Conservation (phyloP, 1,284 basidiomycete species). For the Hypsizygus ulmarius region DNA sequence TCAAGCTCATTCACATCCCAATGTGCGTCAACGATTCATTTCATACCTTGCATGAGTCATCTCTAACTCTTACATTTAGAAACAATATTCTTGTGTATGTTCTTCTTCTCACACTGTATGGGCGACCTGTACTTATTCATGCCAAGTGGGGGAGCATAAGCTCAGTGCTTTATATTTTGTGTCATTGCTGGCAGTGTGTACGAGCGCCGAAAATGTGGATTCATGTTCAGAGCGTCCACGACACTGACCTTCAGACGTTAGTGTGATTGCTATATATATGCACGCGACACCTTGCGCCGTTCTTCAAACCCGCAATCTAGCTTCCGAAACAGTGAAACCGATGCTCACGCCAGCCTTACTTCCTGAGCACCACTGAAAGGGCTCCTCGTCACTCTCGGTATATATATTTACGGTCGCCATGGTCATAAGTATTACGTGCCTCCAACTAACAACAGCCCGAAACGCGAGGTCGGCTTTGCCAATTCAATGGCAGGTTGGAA, state of each 20-base stretch:
- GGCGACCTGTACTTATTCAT: constrained; percentile 15
- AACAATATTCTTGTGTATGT: constrained; percentile 95
- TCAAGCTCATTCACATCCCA: constrained; percentile 94
- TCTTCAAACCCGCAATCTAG: too few relatives aligned
- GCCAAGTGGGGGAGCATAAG: constrained; percentile 67
- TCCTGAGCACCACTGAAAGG: neutral
- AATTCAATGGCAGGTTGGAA: constrained; percentile 50
- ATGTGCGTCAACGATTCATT: constrained; percentile 62
- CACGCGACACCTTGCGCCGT: too few relatives aligned
- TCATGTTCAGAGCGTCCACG: neutral
- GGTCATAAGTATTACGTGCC: constrained; percentile 13
- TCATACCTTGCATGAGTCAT: constrained; percentile 1
- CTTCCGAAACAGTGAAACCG: too few relatives aligned
- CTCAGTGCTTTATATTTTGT: constrained; percentile 11
- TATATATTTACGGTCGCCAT: neutral
- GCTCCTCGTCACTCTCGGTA: neutral
- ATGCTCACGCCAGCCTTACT: too few relatives aligned
- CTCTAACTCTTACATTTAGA: constrained; percentile 39
- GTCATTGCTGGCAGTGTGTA: constrained; percentile 7
- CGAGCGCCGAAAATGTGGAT: constrained; percentile 2
- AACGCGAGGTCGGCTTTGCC: constrained; percentile 53
- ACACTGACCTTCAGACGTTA: too few relatives aligned
- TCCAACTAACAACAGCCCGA: constrained; percentile 44
- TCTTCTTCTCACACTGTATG: constrained; percentile 2
- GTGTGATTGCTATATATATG: too few relatives aligned